Percentiles rank a stretch among this genome's conserved stretches.
Conservation (phyloP, 805 yeast genomes). For the Starmerella davenportii region DNA sequence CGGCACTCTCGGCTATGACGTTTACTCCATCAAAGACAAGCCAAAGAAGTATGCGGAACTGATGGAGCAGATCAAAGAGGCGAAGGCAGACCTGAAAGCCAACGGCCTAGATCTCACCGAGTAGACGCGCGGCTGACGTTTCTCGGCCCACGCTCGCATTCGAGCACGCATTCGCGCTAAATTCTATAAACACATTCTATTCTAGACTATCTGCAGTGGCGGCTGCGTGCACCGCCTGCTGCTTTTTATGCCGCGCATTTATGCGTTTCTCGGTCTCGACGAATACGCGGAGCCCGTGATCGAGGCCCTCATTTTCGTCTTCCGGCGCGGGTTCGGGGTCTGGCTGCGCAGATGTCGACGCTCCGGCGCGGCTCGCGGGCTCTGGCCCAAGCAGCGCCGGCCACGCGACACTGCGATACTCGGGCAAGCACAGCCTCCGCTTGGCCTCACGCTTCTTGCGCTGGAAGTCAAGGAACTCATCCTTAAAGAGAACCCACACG, state of each 20-base stretch:
- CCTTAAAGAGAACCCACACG: constrained; percentile 87
- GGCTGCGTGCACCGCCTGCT: no score
- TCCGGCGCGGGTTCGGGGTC: neutral
- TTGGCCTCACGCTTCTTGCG: constrained; percentile 38
- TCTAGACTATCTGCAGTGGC: neutral
- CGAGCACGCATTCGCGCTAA: neutral
- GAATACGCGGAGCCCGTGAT: constrained; percentile 61
- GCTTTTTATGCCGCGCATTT: constrained; percentile 14
- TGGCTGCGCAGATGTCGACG: constrained; percentile 13
- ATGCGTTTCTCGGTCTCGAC: constrained; percentile 62
- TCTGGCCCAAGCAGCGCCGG: constrained; percentile 44
- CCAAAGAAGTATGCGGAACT: constrained; percentile 48
- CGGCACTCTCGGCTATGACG: constrained; percentile 51
- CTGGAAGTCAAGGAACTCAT: constrained; percentile 76
- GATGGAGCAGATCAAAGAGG: constrained; percentile 40
- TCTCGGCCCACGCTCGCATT: no score
- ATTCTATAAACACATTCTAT: neutral
- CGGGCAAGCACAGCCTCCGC: constrained; percentile 14
- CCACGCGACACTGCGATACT: constrained; percentile 33
- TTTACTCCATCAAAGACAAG: constrained; percentile 51
- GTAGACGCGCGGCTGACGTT: neutral
- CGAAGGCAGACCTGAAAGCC: constrained; percentile 37
- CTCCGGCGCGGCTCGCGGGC: constrained; percentile 14
- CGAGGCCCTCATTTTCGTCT: constrained; percentile 32
- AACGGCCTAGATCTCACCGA: constrained; percentile 30